Conservation (phyloP, 2,329 filamentous ascomycete species). For the Microdochium nivale region DNA sequence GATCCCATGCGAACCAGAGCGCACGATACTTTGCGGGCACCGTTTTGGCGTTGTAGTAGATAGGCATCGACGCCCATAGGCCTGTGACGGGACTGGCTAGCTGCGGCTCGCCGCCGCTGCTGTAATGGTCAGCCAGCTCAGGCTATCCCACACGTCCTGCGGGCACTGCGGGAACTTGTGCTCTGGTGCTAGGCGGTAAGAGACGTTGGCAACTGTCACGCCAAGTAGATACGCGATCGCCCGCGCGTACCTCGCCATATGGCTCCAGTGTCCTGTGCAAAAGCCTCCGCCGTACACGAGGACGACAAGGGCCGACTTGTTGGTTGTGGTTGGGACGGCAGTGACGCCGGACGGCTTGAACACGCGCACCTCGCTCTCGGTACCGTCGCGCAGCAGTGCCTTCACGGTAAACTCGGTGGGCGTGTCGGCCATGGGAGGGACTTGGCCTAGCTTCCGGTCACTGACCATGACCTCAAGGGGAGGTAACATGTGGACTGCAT, state of each 20-base stretch:
- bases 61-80: slow-evolving; percentile 14
- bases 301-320: slow-evolving; percentile 17
- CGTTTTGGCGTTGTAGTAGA: too few species aligned
- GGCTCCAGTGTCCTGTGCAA: slow-evolving; percentile 20
- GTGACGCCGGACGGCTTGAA: slow-evolving; percentile 13
- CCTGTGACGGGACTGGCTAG: too few species aligned
- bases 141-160: slow-evolving; percentile 33
- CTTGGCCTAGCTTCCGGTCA: too few species aligned
- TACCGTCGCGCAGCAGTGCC: slow-evolving; percentile 18
- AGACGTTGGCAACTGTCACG: slow-evolving; percentile 29
- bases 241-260: slow-evolving; percentile 21
- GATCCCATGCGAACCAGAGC: too few species aligned
- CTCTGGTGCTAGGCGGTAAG: slow-evolving; percentile 31
- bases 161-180: slow-evolving; percentile 32
- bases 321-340: too few species aligned
- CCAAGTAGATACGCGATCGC: slow-evolving; percentile 20
- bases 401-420: too few species aligned
- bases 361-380: slow-evolving; percentile 20
- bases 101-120: slow-evolving; percentile 16
- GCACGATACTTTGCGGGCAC: too few species aligned
- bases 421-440: too few species aligned
- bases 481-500: too few species aligned
- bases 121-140: slow-evolving; percentile 32
- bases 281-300: slow-evolving; percentile 25
- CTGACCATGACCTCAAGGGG: too few species aligned